These are phyloP conservation scores for Copromyces sp. DNA, from an alignment of 495 filamentous ascomycete genomes.

Conservation along the genomic window DNA sequence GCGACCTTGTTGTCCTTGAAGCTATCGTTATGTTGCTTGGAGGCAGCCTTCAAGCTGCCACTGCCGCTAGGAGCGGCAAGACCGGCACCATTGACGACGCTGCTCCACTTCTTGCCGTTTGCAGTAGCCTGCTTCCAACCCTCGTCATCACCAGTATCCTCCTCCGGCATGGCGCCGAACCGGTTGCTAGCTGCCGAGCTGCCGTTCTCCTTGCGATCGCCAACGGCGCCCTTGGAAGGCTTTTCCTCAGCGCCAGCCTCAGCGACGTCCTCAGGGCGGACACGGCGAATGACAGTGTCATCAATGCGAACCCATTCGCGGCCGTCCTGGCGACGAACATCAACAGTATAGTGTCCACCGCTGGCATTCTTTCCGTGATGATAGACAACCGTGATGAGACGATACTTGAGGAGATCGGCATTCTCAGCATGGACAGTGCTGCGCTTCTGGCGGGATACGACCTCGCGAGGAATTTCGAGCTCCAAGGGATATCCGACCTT, in stretches of 20 bases:
- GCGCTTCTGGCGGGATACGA: conserved; percentile 69
- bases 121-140: conserved; percentile 82
- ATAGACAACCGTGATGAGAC: conserved; percentile 85
- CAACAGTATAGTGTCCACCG: conserved; percentile 93
- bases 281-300: conserved; percentile 79
- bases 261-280: conserved; percentile 83
- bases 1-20: conserved; percentile 92
- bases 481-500: conserved; percentile 91
- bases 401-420: conserved; percentile 61
- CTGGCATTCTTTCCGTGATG: conserved; percentile 94
- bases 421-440: conserved; percentile 51
- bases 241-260: conserved; percentile 76
- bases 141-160: conserved; percentile 57
- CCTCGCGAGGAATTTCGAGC: conserved; percentile 85
- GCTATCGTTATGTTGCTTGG: conserved; percentile 56
- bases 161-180: conserved; percentile 58
- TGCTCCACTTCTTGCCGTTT: conserved; percentile 55
- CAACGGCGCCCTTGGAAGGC: conserved; percentile 47
- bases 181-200: conserved; percentile 40
- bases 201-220: conserved; percentile 30
- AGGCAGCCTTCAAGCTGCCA: conserved; percentile 33
- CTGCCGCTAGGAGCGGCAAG: conserved; percentile 31
- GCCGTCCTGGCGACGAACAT: conserved; percentile 87
- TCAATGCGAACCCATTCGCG: conserved; percentile 93
- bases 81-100: conserved; percentile 47